Evolutionary conservation across 2,329 filamentous ascomycete genomes (phyloP), one percentile per base, ranked within the genome.

Genomic region (Aureobasidium sp.): DNA sequence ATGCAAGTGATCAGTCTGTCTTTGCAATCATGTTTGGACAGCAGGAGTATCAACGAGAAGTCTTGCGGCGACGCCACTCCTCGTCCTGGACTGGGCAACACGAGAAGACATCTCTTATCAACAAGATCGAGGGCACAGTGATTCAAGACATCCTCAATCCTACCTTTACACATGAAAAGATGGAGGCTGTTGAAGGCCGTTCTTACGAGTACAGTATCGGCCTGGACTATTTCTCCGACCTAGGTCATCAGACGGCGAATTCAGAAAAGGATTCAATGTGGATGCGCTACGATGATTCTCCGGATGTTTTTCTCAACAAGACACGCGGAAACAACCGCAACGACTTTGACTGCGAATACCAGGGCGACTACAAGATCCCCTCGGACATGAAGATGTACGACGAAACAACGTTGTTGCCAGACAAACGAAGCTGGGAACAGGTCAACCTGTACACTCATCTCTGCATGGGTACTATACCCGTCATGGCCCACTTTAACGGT

Each of bases 1-100:
- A 70, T 37, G 67, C 77, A 14, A 66, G 63, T 27, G 66, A 80
- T 63, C 74, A 79, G 64, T 68, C 74, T 59, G 67, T 71, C n/a
- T 67, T 70, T 56, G 65, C 64, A 20, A 64, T 69, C 34, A 68
- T 73, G 9, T 70, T 69, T 42, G 70, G 70, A 41, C 66, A 72
- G 25, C 69, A 72, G 52, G 66, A 70, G 58, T 60, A 70, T 17
- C 71, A 69, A 63, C 66, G 69, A 25, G 67, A 71, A 62, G 65
- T 67, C 4, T 31, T 69, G 31, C 74, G 42, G 1, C 65, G 66
- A 5, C 64, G 65, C 5, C 51, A 55, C 15, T 22, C 36, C 5
- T 29, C 49, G 8, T 17, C 31, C n/a, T 53, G 49, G 49, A 27
- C 65, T 69, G 9, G 34, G 36, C n/a, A 41, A 22, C 14, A 39